Percentiles rank a stretch among this genome's conserved stretches.
phyloP scores from a whole-genome alignment of 441 rosid species.

The Rhodomyrtus psidioides region DNA sequence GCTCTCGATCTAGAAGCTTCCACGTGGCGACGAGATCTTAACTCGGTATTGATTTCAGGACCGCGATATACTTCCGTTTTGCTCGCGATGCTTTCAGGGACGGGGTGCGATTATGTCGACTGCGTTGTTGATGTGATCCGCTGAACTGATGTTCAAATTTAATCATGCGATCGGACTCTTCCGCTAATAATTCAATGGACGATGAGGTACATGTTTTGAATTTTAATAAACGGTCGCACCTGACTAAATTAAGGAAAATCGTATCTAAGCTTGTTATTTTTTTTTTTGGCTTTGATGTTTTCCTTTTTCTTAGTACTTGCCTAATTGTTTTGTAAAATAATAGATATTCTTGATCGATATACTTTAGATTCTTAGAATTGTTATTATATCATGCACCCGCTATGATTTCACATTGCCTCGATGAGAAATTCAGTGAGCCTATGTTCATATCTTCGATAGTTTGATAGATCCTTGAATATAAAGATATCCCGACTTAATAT shows the following conservation, averaged over 20 bases:
- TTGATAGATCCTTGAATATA: neutral
- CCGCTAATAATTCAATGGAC: too few relatives aligned
- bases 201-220: too few relatives aligned
- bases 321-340: rapidly evolving
- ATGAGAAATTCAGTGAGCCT: rapidly evolving
- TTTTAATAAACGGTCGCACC: neutral
- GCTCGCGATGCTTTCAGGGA: neutral
- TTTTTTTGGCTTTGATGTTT: neutral
- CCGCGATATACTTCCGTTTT: neutral
- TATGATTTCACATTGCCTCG: rapidly evolving
- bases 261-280: neutral
- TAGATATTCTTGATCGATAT: neutral
- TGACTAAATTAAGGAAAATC: neutral
- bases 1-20: neutral
- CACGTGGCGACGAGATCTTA: neutral
- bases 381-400: neutral
- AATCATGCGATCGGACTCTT: too few relatives aligned
- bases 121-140: neutral
- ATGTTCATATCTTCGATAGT: neutral
- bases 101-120: neutral
- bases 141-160: too few relatives aligned
- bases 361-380: neutral
- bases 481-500: neutral
- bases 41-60: neutral
- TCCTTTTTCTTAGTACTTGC: neutral